Percentiles rank a stretch among this genome's conserved stretches.
Conservation (phyloP, 2,329 filamentous ascomycete genomes). For the Ambrosiella cleistominuta region DNA sequence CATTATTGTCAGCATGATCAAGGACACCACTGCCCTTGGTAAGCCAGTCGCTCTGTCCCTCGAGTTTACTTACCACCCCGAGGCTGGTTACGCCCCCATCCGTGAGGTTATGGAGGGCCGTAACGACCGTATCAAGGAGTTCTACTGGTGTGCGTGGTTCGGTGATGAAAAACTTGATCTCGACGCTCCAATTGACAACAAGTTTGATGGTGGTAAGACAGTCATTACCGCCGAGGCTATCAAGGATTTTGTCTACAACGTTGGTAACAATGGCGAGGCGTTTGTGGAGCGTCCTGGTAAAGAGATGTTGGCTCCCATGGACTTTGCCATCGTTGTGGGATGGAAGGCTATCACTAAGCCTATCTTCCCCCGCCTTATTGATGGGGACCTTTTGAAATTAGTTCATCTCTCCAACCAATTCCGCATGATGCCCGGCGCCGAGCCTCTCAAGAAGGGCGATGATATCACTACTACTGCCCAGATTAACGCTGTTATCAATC, state of each 20-base stretch:
- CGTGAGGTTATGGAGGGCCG: constrained; percentile 89
- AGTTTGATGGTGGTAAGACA: constrained; percentile 76
- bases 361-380: constrained; percentile 91
- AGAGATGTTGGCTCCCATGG: constrained; percentile 90
- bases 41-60: constrained; percentile 70
- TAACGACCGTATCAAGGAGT: constrained; percentile 97
- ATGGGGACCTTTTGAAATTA: constrained; percentile 87
- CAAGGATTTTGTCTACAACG: constrained; percentile 96
- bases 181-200: constrained; percentile 66
- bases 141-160: constrained; percentile 98
- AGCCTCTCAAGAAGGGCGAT: constrained; percentile 90
- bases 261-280: constrained; percentile 92
- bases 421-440: constrained; percentile 91
- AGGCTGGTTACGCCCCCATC: constrained; percentile 93
- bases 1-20: constrained; percentile 78
- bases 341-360: constrained; percentile 99
- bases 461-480: constrained; percentile 82
- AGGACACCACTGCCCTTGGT: constrained; percentile 74
- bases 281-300: constrained; percentile 94
- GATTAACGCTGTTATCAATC: constrained; percentile 95
- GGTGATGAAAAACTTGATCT: constrained; percentile 71
- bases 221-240: constrained; percentile 84
- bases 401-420: constrained; percentile 95
- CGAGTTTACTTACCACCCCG: constrained; percentile 82
- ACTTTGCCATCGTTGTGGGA: constrained; percentile 93